A percentile compares a stretch with the other conserved stretches of the same genome.
These are phyloP conservation scores for Aspergillus sergii DNA, from an alignment of 2,329 filamentous ascomycete genomes.

Conservation along the genomic window DNA sequence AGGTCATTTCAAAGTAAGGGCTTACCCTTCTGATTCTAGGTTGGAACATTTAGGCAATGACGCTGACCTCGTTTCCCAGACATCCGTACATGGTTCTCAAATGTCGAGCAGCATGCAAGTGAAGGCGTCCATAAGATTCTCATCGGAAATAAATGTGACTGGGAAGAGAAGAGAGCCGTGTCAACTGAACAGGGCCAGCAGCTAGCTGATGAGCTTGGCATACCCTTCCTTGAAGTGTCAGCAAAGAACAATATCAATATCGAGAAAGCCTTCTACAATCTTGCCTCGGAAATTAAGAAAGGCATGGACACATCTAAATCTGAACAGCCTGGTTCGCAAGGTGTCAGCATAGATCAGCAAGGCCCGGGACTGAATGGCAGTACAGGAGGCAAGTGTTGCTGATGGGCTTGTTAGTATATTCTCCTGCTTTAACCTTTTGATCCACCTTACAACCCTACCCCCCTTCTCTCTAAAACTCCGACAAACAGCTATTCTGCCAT, in stretches of 20 bases:
- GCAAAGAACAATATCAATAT: constrained; percentile 99
- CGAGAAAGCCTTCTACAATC: constrained; percentile 95
- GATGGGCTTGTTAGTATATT: constrained; percentile 33
- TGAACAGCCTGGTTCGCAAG: constrained; percentile 62
- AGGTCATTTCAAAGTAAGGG: constrained; percentile 88
- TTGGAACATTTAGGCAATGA: constrained; percentile 13
- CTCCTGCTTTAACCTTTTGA: constrained; percentile 14
- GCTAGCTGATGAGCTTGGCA: constrained; percentile 91
- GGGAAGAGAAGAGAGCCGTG: constrained; percentile 97
- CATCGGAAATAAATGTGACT: constrained; percentile 99
- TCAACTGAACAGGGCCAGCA: constrained; percentile 91
- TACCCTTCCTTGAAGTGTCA: constrained; percentile 97
- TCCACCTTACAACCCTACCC: constrained; percentile 3
- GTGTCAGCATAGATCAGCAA: constrained; percentile 70
- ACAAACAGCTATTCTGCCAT: background rate
- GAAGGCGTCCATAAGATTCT: constrained; percentile 99
- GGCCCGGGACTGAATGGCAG: constrained; percentile 54
- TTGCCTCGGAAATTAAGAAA: constrained; percentile 98
- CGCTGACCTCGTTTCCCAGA: constrained; percentile 57
- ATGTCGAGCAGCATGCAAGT: constrained; percentile 96
- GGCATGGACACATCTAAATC: constrained; percentile 89
- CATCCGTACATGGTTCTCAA: constrained; percentile 99
- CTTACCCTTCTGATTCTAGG: background rate
- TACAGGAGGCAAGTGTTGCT: constrained; percentile 75
- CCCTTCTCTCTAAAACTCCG: background rate